phyloP scores from a whole-genome alignment of 108 stramenopile genomes.

The Nitzschia sp. region DNA sequence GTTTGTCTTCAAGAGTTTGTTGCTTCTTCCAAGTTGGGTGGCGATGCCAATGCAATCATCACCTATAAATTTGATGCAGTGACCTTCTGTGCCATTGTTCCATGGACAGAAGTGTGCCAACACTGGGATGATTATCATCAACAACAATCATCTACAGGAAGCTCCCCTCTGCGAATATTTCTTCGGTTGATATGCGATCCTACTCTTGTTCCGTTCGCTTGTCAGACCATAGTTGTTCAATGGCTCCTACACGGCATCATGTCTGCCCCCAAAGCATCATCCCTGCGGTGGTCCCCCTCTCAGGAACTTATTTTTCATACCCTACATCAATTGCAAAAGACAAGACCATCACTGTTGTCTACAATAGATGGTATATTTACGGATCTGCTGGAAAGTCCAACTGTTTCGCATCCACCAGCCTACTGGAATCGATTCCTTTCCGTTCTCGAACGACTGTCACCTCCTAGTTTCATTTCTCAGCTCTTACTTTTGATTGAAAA shows the following conservation, averaged over 20 bases:
- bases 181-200: background rate
- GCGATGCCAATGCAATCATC: background rate
- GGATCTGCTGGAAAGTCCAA: too few species aligned
- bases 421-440: too few species aligned
- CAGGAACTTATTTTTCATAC: constrained; percentile 8
- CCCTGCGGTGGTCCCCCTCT: constrained; percentile 12
- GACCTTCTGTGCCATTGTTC: background rate
- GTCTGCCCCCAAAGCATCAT: background rate
- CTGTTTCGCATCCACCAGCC: too few species aligned
- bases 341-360: too few species aligned
- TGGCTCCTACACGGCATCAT: constrained; percentile 2
- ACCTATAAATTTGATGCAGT: too few species aligned
- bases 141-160: background rate
- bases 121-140: constrained; percentile 8
- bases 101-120: constrained; percentile 12
- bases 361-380: too few species aligned
- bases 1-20: background rate
- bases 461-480: too few species aligned
- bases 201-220: constrained; percentile 2
- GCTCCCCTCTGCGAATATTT: constrained; percentile 6
- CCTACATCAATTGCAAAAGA: background rate
- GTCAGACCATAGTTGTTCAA: background rate
- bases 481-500: too few species aligned
- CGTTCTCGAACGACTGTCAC: too few species aligned
- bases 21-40: background rate